Percentiles rank a stretch among this genome's conserved stretches.
Evolutionary conservation across 2,329 filamentous ascomycete genomes (phyloP).

Genomic region (Aureobasidium sp.): DNA sequence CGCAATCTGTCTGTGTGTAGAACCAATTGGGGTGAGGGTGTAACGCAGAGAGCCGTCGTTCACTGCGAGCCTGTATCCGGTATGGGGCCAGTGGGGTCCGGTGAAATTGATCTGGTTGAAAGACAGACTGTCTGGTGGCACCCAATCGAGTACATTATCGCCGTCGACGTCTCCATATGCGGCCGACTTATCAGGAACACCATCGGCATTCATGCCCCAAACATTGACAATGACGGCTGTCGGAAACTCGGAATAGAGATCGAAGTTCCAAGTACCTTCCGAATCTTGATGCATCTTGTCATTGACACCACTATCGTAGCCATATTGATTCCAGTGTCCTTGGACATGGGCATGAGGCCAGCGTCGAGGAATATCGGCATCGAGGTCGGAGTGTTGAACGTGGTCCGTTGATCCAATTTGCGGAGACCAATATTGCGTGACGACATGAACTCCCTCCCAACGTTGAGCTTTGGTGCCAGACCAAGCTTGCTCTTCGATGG

Average conservation of each 20-base stretch:
- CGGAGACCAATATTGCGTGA: conserved; percentile 55
- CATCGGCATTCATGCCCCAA: conserved; percentile 58
- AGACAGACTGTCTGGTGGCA: conserved; percentile 51
- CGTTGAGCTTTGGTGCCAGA: conserved; percentile 47
- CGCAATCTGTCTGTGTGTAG: conserved; percentile 44
- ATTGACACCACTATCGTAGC: not conserved
- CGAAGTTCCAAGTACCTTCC: conserved; percentile 47
- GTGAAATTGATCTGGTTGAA: conserved; percentile 52
- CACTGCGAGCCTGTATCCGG: conserved; percentile 47
- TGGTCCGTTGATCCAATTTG: conserved; percentile 53
- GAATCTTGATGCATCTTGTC: conserved; percentile 37
- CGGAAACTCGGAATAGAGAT: conserved; percentile 57
- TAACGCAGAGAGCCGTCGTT: conserved; percentile 48
- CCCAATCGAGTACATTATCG: conserved; percentile 52
- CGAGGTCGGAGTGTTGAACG: conserved; percentile 50
- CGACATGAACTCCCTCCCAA: conserved; percentile 55
- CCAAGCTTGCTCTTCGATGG: conserved; percentile 44
- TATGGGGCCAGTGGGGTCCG: conserved; percentile 44
- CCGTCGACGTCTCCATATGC: conserved; percentile 54
- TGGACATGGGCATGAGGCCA: not conserved
- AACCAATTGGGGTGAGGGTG: conserved; percentile 45
- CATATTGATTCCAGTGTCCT: not conserved
- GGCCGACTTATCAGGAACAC: conserved; percentile 51
- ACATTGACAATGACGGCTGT: conserved; percentile 53
- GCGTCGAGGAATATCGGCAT: conserved; percentile 11